Evolutionary conservation across 2,329 filamentous ascomycete species (phyloP), one percentile per base, ranked within the genome.

Genomic region (Cyphellophora attinorum): DNA sequence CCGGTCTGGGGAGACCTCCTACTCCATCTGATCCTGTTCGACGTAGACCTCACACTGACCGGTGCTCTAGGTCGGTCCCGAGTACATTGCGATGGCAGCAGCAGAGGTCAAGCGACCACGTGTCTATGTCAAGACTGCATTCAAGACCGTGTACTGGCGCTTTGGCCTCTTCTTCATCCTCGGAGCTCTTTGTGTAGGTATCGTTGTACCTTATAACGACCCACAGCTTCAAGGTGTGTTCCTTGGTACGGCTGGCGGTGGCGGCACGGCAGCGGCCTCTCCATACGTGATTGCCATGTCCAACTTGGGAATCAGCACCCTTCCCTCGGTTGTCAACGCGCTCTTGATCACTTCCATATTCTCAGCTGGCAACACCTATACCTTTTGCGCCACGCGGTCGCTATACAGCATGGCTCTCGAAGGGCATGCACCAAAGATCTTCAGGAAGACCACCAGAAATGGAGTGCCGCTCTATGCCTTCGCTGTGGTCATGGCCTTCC

Each of bases 61-160:
- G n/a, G n/a, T n/a, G n/a, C n/a, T n/a, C n/a, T n/a, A n/a, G n/a
- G 68, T 72, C 8, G 76, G 77, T 0, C 75, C 76, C 0, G 76
- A 81, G 48, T 78, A 79, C 53, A 73, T 81, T 45, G 54, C 61
- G 5, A 65, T 67, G 62, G 61, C 68, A 2, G 76, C 78, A 2
- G 79, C 75, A 13, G 81, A 85, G 53, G 72, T 79, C 2, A 73
- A 79, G 47, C 78, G 81, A 41, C 80, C 81, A 0, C 72, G 79
- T 3, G 60, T 61, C 10, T 72, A 78, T 21, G 76, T 89, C 59
- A 81, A 81, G 1, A 73, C 71, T 14, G 83, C 82, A 1, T 85
- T 78, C 56, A 83, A 84, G 40, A 75, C 79, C 33, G 79, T 85
- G 1, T 85, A 85, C 54, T 81, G 79, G 55, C 79, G 83, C n/a